Conservation (phyloP, 1,284 basidiomycete genomes). For the Tilletiopsis washingtonensis region DNA sequence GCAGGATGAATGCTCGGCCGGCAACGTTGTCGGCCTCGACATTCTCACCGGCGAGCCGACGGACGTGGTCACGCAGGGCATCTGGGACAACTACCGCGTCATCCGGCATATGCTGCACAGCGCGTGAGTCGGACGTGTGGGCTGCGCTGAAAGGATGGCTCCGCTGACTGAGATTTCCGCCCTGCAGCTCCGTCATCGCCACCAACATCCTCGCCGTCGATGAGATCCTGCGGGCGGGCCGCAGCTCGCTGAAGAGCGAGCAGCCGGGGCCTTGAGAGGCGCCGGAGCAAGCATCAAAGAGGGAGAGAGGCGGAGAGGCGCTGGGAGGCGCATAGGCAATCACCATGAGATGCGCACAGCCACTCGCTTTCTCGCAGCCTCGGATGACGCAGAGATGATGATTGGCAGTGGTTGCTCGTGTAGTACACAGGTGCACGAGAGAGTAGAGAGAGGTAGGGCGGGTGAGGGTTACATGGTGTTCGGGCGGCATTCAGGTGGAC, state of each 20-base stretch:
- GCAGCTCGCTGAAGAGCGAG: constrained; percentile 39
- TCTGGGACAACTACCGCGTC: constrained; percentile 99
- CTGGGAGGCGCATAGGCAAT: too few relatives aligned
- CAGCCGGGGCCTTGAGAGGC: too few relatives aligned
- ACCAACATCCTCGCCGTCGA: constrained; percentile 91
- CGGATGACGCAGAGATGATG: too few relatives aligned
- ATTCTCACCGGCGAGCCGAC: constrained; percentile 90
- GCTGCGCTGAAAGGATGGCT: constrained; percentile 6
- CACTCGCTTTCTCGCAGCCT: too few relatives aligned
- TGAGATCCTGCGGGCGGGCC: constrained; percentile 84
- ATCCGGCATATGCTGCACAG: constrained; percentile 98
- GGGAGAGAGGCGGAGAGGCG: too few relatives aligned
- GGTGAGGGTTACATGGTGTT: too few relatives aligned
- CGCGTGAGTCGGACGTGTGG: constrained; percentile 56
- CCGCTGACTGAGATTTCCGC: constrained; percentile 11
- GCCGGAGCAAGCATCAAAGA: not conserved
- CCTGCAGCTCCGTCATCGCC: constrained; percentile 81
- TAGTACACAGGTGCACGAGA: too few relatives aligned
- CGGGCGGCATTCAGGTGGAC: too few relatives aligned
- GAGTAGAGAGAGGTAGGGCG: too few relatives aligned
- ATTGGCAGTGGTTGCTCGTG: too few relatives aligned
- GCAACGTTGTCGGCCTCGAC: constrained; percentile 82
- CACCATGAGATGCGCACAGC: too few relatives aligned
- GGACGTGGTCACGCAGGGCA: constrained; percentile 86
- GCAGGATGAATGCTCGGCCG: constrained; percentile 79